Base-by-base conservation (phyloP, 768 basidiomycete species). In the Agaricus blazei region DNA sequence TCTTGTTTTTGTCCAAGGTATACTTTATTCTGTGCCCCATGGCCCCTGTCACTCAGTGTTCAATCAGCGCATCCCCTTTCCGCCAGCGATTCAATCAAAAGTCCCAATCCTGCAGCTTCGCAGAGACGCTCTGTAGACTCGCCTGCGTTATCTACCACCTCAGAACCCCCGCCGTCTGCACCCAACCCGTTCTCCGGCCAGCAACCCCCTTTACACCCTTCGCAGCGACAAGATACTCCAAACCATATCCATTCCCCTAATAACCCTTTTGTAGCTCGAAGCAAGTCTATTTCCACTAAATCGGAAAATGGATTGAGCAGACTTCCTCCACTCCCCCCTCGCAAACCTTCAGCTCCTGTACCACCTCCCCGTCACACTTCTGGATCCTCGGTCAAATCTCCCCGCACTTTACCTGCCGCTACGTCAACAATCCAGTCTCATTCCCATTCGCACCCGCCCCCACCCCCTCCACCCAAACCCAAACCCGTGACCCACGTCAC, bases 1-100 rank as follows among this genome's bases (percentile, higher is more conserved):
- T 6, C 75, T 91, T 28, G 88, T 85, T 0, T 92, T 92, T 59
- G 77, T 86, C 1, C 90, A 92, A 74, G 84, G 90, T 88, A 60
- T 57, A 31, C 41, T 24, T 48, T 38, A n/a, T 69, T 5, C 9
- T 9, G 34, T n/a, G 51, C 42, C 54, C 42, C 41, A 26, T n/a
- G 6, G 23, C 42, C 46, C 36, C 40, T 51, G 48, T 48, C 15
- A 31, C 29, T 58, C 14, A 49, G 42, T 27, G 8, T 28, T 34
- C 31, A 28, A 44, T 37, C 40, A 48, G 37, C 55, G 28, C 34
- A 34, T 55, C 45, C 51, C 23, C 12, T 37, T 59, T 19, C 36
- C 0, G 40, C 9, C 5, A 19, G 23, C 8, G 37, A 37, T 42
- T 44, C 45, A 6, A n/a, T 59, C 14, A 54, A 34, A 8, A 34